Evolutionary conservation across 2,329 filamentous ascomycete genomes (phyloP), one percentile per base, ranked within the genome.

Genomic region (Fusarium concolor): DNA sequence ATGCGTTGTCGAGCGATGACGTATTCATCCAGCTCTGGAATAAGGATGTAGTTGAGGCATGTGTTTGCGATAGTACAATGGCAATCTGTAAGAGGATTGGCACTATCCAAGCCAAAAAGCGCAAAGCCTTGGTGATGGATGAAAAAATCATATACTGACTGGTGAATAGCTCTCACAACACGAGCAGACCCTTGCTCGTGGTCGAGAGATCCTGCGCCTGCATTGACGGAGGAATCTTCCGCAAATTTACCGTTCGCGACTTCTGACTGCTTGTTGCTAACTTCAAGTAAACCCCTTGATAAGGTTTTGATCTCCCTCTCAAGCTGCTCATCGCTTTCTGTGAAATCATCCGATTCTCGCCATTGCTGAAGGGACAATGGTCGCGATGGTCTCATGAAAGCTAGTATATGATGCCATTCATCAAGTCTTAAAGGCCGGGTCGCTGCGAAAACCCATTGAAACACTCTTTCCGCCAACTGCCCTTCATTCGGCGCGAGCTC

Each of bases 361-460:
- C 63, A 71, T 1, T 45, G n/a, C 1, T 6, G 2, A 0, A 70
- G 44, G 1, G 68, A 70, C 0, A 14, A 28, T 6, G 60, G 63
- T 0, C n/a, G 3, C 1, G 56, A 42, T 3, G 18, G 1, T 3
- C 15, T 44, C 11, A 65, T 53, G 9, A 71, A 71, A 0, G 60
- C 68, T 1, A 71, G 3, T 3, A 70, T 39, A 3, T 71, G 67
- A 33, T 70, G 56, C 68, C 64, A 71, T 15, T 71, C 60, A 8
- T 65, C 31, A 20, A 71, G 29, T 1, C 63, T 49, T 1, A 71
- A 26, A 0, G 68, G 57, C 7, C 42, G 49, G 3, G 14, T 17
- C 11, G 60, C 14, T 7, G 49, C 35, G 2, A 54, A 18, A 2
- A 38, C 67, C 68, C 68, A 70, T 26, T 68, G 55, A 10, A 71